Base-by-base conservation (phyloP, 2,329 filamentous ascomycete genomes). In the Cladosporium sp. region DNA sequence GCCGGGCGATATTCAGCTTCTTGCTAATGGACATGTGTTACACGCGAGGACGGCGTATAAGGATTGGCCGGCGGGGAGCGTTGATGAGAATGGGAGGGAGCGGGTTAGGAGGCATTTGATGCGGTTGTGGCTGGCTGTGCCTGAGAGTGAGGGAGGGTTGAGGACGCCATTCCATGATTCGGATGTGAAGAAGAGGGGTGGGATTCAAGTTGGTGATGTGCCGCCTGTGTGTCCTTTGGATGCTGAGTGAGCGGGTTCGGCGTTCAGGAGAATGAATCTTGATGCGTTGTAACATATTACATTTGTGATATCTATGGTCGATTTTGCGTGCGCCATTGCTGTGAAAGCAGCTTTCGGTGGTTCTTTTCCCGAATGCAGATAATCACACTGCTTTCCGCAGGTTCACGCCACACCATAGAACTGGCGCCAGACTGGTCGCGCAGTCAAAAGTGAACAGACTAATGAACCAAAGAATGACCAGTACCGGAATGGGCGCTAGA, bases 1-100 rank as follows among this genome's bases (percentile, higher is more conserved):
- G 71, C 85, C 93, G n/a, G 91, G 92, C 58, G 92, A 95, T 73
- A 92, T 95, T 68, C 92, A 95, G 78, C 93, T 95, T 77, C 74
- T 94, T 63, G 87, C 88, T 68, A 94, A 95, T 75, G 85, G 85
- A 57, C 91, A 95, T 73, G 83, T 94, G 6, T 78, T 95, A 48
- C 92, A 96, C 76, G 90, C 92, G 0, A 81, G 92, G 58, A 96
- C 92, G 0, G 90, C 84, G 26, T 96, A 95, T 78, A 89, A 82
- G 67, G 90, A 91, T 71, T 83, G 85, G 76, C 84, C 85, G 21
- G 86, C 89, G 25, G 64, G 64, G 7, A 63, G 58, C 21, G 18
- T 63, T 21, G 64, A 66, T 51, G 64, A 66, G 26, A 26, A 63
- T 18, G 64, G 64, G 3, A 32, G 64, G 26, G 88, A 89, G 53